Base-by-base conservation (phyloP, 768 basidiomycete genomes). In the Astraeus odoratus region DNA sequence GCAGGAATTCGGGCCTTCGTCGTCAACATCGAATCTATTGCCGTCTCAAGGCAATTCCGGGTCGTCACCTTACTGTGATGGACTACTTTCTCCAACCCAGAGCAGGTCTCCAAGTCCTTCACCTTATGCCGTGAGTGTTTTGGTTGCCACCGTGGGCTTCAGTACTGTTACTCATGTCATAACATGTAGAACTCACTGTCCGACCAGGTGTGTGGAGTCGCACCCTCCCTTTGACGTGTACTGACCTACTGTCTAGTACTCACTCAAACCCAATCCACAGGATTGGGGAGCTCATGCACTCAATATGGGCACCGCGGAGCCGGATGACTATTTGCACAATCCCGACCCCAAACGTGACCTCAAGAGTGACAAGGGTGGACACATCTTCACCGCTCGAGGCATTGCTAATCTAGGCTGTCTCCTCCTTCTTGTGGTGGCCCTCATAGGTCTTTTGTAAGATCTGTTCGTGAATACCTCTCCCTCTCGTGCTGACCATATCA, bases 401-500 rank as follows among this genome's bases (percentile, higher is more conserved):
- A 51, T 86, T 35, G 70, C 70, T 3, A 89, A 89, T 55, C 68
- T 83, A 3, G 78, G 84, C 0, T 87, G 81, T 56, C 67, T 89
- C 12, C 59, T 75, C 43, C 45, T 85, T 38, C 71, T 89, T n/a
- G 69, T 61, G 4, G 44, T 63, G 1, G 72, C 67, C 3, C 66
- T 69, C 35, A 20, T 80, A n/a, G 67, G 65, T 50, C 67, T 81
- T 31, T 83, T 84, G 79, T 82, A 53, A 53, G 80, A 74, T 10
- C 10, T 35, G 30, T 18, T 19, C 47, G 29, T 19, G n/a, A n/a
- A n/a, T n/a, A n/a, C 40, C 3, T 40, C 20, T 9, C 16, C 5
- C 1, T 26, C 16, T 13, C 2, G 18, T 33, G 22, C 26, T 50
- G 8, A 50, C 33, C 13, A 8, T 25, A 18, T 7, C 18, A 13